These are phyloP conservation scores for Globisporangium nodosum DNA, from an alignment of 352 stramenopile species.

Conservation along the genomic window DNA sequence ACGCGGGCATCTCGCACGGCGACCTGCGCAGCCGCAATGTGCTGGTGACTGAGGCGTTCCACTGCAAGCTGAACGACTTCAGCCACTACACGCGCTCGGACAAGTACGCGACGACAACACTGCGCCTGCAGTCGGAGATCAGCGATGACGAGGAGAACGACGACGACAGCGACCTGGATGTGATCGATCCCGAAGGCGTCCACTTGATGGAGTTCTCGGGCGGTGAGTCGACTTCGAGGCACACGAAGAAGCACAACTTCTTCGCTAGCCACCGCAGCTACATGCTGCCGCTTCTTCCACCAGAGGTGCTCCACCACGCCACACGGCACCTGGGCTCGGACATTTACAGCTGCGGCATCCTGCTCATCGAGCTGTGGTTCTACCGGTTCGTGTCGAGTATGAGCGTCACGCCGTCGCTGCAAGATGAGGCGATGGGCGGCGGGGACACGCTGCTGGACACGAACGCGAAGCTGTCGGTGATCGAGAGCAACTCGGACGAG, in stretches of 20 bases:
- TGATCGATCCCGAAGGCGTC: constrained; percentile 24
- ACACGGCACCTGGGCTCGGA: constrained; percentile 32
- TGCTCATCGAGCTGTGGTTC: constrained; percentile 58
- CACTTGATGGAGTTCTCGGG: constrained; percentile 24
- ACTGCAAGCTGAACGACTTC: constrained; percentile 59
- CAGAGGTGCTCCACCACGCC: constrained; percentile 35
- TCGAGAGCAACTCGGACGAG: constrained; percentile 7
- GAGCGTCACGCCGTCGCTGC: constrained; percentile 16
- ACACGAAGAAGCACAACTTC: constrained; percentile 3
- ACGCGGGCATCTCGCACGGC: constrained; percentile 40
- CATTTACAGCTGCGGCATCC: constrained; percentile 53
- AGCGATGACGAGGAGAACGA: constrained; percentile 13
- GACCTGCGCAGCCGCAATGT: constrained; percentile 71
- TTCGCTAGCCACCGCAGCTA: constrained; percentile 8
- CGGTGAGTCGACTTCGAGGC: neutral
- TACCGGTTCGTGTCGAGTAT: constrained; percentile 34
- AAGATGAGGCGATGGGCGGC: constrained; percentile 10
- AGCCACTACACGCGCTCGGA: constrained; percentile 26
- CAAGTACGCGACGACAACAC: constrained; percentile 19
- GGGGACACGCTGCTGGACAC: constrained; percentile 2
- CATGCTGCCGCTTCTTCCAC: constrained; percentile 36
- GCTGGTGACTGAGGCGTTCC: constrained; percentile 44
- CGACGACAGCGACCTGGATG: constrained; percentile 20
- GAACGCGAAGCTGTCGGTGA: constrained; percentile 4
- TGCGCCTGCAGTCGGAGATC: constrained; percentile 13